These are phyloP conservation scores for Oryza glaberrima DNA, from an alignment of 176 grass and related monocot genomes.

Conservation along the genomic window DNA sequence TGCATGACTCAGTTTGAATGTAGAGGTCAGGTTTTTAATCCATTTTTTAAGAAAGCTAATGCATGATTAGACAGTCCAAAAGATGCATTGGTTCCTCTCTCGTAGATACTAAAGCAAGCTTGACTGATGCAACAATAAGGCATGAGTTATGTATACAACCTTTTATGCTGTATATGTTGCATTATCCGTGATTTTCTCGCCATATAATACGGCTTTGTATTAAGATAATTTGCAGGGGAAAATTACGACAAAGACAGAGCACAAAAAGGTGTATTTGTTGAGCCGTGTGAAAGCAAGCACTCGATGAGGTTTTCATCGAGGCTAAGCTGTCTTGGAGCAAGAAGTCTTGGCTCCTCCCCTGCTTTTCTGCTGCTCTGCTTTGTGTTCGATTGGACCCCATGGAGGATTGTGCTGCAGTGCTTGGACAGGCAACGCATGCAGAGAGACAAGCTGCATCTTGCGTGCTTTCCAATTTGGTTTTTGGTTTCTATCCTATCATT, in stretches of 20 bases:
- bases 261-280: slow-evolving; percentile 5
- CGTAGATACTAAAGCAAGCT: background rate
- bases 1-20: too few species aligned
- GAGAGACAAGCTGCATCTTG: background rate
- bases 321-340: slow-evolving; percentile 23
- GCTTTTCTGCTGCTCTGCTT: slow-evolving; percentile 2
- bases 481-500: background rate
- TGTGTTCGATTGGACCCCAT: background rate
- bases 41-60: background rate
- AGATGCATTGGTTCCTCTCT: background rate
- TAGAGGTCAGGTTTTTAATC: too few species aligned
- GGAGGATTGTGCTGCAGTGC: background rate
- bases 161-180: background rate
- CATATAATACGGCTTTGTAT: background rate
- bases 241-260: background rate
- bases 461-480: slow-evolving; percentile 33
- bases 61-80: background rate
- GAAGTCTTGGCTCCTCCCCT: background rate
- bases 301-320: slow-evolving; percentile 21
- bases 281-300: slow-evolving; percentile 34
- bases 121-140: background rate
- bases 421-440: background rate
- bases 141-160: background rate
- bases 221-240: background rate
- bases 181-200: background rate